Conservation (phyloP, 768 basidiomycete species). For the Amanita thiersii region DNA sequence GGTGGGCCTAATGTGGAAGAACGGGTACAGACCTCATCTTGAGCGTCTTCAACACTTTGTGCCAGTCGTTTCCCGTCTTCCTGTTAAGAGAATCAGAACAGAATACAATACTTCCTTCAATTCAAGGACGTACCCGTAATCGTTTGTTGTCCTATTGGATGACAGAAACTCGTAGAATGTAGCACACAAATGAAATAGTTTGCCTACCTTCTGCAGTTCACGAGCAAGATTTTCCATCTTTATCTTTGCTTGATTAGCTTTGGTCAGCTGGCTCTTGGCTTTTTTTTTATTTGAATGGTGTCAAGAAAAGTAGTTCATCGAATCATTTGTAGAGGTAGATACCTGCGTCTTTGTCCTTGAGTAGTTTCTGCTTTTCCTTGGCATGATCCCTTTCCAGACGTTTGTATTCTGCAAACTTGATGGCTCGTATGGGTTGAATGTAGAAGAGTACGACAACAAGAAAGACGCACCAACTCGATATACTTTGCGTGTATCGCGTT, state of each 20-base stretch:
- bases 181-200: neutral
- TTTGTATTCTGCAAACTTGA: constrained; percentile 83
- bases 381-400: constrained; percentile 82
- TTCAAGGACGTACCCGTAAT: constrained; percentile 50
- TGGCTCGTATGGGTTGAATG: constrained; percentile 14
- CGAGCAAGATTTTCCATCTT: constrained; percentile 88
- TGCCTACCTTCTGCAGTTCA: constrained; percentile 76
- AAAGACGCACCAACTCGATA: constrained; percentile 74
- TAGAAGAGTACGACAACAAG: constrained; percentile 6
- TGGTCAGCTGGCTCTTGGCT: constrained; percentile 83
- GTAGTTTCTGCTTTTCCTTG: constrained; percentile 86
- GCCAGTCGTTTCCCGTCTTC: constrained; percentile 80
- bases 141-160: constrained; percentile 74
- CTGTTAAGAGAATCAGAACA: constrained; percentile 27
- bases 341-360: constrained; percentile 90
- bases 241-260: constrained; percentile 81
- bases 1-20: neutral
- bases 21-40: constrained; percentile 58
- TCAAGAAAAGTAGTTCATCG: constrained; percentile 10
- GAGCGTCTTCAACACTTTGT: constrained; percentile 77
- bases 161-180: constrained; percentile 5
- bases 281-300: constrained; percentile 7
- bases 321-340: constrained; percentile 13
- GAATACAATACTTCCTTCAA: constrained; percentile 3
- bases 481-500: constrained; percentile 81